Base-by-base conservation (phyloP, 2,329 filamentous ascomycete species). In the Phaeosphaeriaceae sp. region DNA sequence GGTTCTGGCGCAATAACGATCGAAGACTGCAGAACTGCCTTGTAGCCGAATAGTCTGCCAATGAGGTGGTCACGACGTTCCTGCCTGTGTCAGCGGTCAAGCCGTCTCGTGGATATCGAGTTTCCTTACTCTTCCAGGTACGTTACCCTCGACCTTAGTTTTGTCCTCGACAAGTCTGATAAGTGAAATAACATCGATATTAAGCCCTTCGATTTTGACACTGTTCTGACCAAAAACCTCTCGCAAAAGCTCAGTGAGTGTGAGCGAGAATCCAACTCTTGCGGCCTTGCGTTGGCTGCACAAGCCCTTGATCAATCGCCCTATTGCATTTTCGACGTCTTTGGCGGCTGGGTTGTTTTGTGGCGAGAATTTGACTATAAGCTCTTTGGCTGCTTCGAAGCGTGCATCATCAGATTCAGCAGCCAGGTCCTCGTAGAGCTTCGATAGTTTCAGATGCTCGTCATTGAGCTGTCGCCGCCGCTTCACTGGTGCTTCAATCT, bases 231-330 rank as follows among this genome's bases (percentile, higher is more conserved):
- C 86, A 69, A 90, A 91, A 5, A 93, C 79, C 70, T 94, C 87
- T 4, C 86, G 84, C 46, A 97, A 75, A 9, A 96, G 81, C 77
- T 97, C 93, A 0, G 93, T 90, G 65, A 98, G 81, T 0, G 94
- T 94, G 54, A 97, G 84, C 53, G 92, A 96, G 76, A 96, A 97
- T 3, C 95, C 95, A 51, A 95, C 81, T 24, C 95, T 86, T 19
- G 94, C 92, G 13, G 91, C 92, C 80, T 97, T 97, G 56, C 92
- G 89, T 54, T 92, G 90, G 75, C 93, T 97, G 60, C 93, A 93
- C 19, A 98, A 87, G 42, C 95, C 95, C 54, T 91, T 88, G 75
- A 97, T 92, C 40, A 99, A 82, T 51, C 81, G 74, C 25, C 73
- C 74, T 20, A 82, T 62, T 4, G 76, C 76, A 24, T 74, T 72